Evolutionary conservation across 169 alveolate species (phyloP), one percentile per base, ranked within the genome.

Genomic region (Eimeria zaria): DNA sequence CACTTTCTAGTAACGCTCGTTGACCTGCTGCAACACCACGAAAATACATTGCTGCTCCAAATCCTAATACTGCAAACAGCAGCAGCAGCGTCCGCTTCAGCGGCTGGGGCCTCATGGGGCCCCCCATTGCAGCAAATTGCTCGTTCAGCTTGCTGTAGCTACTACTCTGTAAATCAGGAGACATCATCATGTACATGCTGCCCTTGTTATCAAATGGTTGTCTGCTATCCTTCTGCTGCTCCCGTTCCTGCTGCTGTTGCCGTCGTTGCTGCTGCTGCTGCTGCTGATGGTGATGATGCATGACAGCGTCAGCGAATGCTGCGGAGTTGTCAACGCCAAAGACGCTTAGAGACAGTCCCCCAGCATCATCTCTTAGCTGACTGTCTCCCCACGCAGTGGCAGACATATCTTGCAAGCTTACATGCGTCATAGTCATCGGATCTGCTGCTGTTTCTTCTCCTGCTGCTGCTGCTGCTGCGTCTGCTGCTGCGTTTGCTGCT

Each of bases 381-480:
- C 81, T 71, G 27, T 39, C 81, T 39, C 53, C 53, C 78, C 78
- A 67, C 1, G 48, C 11, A 2, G 44, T 30, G 5, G 78, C 78
- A 0, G 78, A 30, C 27, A 67, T 20, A 1, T 36, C 81, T 12
- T 71, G 53, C n/a, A 33, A 1, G 33, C 53, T 67, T 5, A 30
- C 8, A 12, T 67, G 48, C 4, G 78, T 67, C 1, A 16, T 16
- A 12, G 53, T 33, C 36, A 18, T n/a, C 0, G 51, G 53, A 36
- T 39, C 88, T 11, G 67, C 67, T 48, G 51, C 51, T 44, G 44
- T 44, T 24, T 41, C 64, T n/a, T 22, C 44, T 78, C 9, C 67
- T 27, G 88, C 88, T 44, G 64, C 88, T 44, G 67, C 88, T 78
- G 88, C 41, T 44, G 46, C 41, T 41, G 58, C 84, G 2, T 33